Base-by-base conservation (phyloP, 805 yeast species). In the Starmerella bacillaris region DNA sequence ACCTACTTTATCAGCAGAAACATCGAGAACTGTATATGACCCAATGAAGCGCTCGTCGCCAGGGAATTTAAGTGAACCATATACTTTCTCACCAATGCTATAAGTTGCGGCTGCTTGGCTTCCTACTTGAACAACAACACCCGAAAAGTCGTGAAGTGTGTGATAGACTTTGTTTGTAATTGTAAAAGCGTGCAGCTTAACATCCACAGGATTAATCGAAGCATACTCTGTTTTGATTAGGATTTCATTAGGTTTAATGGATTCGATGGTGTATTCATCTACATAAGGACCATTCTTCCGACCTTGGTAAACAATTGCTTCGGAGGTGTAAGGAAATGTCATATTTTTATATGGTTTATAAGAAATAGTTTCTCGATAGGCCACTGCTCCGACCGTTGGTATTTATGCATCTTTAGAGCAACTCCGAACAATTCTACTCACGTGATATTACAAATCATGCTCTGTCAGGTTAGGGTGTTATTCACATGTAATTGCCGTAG, bases 101-200 rank as follows among this genome's bases (percentile, higher is more conserved):
- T 51, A 72, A 26, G 48, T 43, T 15, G 47, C 41, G n/a, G 44
- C 49, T 30, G 58, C 45, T 11, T 58, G 58, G 7, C 53, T 49
- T 5, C 86, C 86, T 15, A 72, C 68, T 18, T 64, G 65, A 3
- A 61, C 61, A 17, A 78, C 58, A 5, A 57, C 55, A 17, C 92
- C 92, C 17, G 71, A 58, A 51, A 67, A 78, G 45, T 75, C 84
- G 47, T 75, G 66, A 1, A 86, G 84, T 18, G 77, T 51, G 17
- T 84, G 83, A 43, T 70, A 24, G 19, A 15, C 30, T 21, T 14
- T 17, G 30, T 37, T 35, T 19, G 36, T 15, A 24, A 40, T 24
- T 5, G 42, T 27, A 17, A 46, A 27, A 12, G 48, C 24, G 27
- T 43, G 45, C 26, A 77, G 68, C 41, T 72, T 64, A 44, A 73